Evolutionary conservation across 371 early-diverging fungal species (phyloP).

Genomic region (Apophysomyces sp.): DNA sequence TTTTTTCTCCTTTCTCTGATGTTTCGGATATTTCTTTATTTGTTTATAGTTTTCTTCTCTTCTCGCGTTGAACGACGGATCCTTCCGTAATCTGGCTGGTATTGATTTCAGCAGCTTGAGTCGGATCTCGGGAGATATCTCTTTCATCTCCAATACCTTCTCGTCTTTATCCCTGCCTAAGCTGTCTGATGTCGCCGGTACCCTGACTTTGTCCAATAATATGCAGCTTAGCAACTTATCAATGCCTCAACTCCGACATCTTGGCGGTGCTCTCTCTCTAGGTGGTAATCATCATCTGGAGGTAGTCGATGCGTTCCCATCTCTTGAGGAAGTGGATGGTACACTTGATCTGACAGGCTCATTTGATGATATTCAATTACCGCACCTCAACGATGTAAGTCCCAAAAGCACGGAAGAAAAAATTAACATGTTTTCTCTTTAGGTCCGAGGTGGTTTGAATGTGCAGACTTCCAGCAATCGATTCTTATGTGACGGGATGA

Average conservation of each 20-base stretch:
- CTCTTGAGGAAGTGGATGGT: constrained; percentile 49
- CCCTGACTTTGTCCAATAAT: constrained; percentile 49
- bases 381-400: constrained; percentile 36
- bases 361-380: constrained; percentile 41
- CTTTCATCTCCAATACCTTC: constrained; percentile 50
- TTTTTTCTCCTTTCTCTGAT: constrained; percentile 18
- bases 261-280: constrained; percentile 54
- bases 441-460: constrained; percentile 45
- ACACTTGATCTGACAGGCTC: constrained; percentile 50
- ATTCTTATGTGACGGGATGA: constrained; percentile 33
- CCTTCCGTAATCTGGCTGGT: constrained; percentile 39
- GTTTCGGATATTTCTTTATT: constrained; percentile 3
- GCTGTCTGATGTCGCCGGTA: constrained; percentile 38
- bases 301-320: constrained; percentile 33
- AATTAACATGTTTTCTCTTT: neutral
- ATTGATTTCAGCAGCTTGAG: constrained; percentile 32
- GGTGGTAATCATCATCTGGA: constrained; percentile 43
- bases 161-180: constrained; percentile 25
- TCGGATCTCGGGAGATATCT: constrained; percentile 39
- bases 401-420: neutral
- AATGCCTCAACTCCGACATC: constrained; percentile 34
- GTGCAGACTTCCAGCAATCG: constrained; percentile 38
- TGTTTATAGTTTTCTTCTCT: constrained; percentile 28
- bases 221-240: constrained; percentile 36
- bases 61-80: constrained; percentile 28